A percentile compares a stretch with the other conserved stretches of the same genome.
Conservation (phyloP, 768 basidiomycete genomes). For the Tricholoma hemisulphureum region DNA sequence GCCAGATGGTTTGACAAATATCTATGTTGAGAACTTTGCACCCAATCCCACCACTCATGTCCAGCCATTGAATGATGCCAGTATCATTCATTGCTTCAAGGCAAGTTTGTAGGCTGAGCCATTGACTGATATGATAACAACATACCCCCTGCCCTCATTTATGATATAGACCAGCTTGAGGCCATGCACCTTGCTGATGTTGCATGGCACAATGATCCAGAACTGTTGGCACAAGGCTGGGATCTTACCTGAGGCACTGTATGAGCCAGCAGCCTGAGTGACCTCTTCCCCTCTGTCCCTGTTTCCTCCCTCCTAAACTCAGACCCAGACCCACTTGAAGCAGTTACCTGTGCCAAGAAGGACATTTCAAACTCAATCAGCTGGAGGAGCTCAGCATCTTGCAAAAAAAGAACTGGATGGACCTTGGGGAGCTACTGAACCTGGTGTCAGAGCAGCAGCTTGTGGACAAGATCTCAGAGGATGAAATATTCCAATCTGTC, state of each 20-base stretch:
- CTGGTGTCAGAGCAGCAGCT: too few relatives aligned
- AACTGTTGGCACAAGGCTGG: too few relatives aligned
- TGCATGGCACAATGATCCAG: background rate
- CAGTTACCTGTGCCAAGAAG: slow-evolving; percentile 13
- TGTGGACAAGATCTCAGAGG: background rate
- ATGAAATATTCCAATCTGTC: background rate
- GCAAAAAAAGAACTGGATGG: slow-evolving; percentile 3
- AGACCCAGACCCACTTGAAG: background rate
- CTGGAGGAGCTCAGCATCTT: slow-evolving; percentile 2
- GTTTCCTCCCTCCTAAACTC: slow-evolving; percentile 18
- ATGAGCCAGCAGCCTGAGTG: slow-evolving; percentile 3
- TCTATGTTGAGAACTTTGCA: too few relatives aligned
- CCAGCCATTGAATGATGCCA: too few relatives aligned
- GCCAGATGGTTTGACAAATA: too few relatives aligned
- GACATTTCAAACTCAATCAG: background rate
- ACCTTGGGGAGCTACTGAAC: slow-evolving; percentile 7
- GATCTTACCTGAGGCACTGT: background rate
- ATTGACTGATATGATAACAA: too few relatives aligned
- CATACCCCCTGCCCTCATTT: too few relatives aligned
- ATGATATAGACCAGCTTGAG: slow-evolving; percentile 32
- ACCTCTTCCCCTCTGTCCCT: slow-evolving; percentile 14
- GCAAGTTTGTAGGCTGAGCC: too few relatives aligned
- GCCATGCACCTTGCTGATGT: slow-evolving; percentile 27
- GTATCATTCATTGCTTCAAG: too few relatives aligned
- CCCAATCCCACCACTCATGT: too few relatives aligned